Evolutionary conservation across 2,329 filamentous ascomycete genomes (phyloP).

Genomic region (Colletotrichum neosansevieriae): DNA sequence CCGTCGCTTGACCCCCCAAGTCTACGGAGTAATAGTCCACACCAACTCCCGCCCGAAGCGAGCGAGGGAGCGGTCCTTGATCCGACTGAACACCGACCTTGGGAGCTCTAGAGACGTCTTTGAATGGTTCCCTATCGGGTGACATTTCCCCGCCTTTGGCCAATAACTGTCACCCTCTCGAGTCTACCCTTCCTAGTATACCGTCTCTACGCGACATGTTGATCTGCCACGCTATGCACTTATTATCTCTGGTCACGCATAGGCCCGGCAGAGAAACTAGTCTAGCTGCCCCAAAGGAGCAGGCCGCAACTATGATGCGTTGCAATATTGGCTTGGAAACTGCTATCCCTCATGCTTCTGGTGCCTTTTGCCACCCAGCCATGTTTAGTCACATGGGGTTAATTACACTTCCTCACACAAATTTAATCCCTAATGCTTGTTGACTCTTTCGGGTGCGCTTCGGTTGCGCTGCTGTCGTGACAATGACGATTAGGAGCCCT

Average conservation of each 20-base stretch:
- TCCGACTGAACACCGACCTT: conserved; percentile 1
- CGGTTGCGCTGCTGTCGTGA: neutral
- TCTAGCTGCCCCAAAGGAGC: conserved; percentile 17
- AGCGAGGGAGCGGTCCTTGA: neutral
- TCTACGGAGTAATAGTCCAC: neutral
- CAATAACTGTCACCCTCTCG: neutral
- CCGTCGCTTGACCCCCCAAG: conserved; percentile 23
- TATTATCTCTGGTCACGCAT: conserved; percentile 24
- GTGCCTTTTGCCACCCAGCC: no score
- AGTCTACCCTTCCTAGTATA: no score
- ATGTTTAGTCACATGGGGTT: no score
- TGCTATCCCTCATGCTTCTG: neutral
- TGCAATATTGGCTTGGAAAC: conserved; percentile 26
- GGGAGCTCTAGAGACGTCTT: neutral
- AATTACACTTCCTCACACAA: no score
- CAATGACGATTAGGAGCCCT: neutral
- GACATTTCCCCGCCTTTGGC: conserved; percentile 28
- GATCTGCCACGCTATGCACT: conserved; percentile 12
- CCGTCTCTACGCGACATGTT: conserved; percentile 19
- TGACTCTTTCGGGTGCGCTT: neutral
- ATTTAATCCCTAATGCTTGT: neutral
- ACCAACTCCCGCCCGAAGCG: conserved; percentile 29
- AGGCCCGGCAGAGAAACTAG: conserved; percentile 14
- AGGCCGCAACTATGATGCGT: conserved; percentile 25
- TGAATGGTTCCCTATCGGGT: neutral